These are phyloP conservation scores for Candida neerlandica DNA, from an alignment of 1,139 yeast species.

Conservation along the genomic window DNA sequence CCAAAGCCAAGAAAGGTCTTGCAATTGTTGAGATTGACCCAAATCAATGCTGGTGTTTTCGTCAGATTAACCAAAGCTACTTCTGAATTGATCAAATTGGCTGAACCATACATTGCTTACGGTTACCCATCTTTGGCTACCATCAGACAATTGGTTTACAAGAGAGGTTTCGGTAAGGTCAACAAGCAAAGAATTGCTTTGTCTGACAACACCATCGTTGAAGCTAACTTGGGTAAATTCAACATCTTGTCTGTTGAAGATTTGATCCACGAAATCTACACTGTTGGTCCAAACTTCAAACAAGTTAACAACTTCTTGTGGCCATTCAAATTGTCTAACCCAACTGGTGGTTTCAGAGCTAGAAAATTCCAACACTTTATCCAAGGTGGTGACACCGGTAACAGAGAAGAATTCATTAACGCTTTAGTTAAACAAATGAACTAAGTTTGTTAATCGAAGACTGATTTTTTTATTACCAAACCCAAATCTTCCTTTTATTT, in stretches of 20 bases:
- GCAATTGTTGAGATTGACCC: conserved; percentile 96
- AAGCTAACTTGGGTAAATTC: conserved; percentile 91
- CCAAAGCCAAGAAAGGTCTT: conserved; percentile 99
- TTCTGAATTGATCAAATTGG: conserved; percentile 91
- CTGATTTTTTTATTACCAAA: background rate
- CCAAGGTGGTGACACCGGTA: conserved; percentile 99
- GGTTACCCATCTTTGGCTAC: conserved; percentile 99
- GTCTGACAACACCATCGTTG: conserved; percentile 92
- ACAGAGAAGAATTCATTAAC: conserved; percentile 99
- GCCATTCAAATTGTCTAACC: conserved; percentile 99
- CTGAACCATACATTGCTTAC: conserved; percentile 99
- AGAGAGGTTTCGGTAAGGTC: conserved; percentile 99
- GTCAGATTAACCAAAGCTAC: conserved; percentile 99
- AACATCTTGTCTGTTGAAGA: conserved; percentile 97
- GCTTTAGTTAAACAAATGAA: conserved; percentile 96
- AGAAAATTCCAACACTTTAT: conserved; percentile 99
- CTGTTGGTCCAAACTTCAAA: conserved; percentile 99
- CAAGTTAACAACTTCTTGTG: conserved; percentile 99
- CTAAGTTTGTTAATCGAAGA: conserved; percentile 43
- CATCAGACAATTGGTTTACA: conserved; percentile 95
- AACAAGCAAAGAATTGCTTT: conserved; percentile 98
- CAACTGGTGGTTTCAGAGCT: conserved; percentile 99
- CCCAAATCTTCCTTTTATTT: conserved; percentile 1
- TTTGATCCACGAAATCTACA: conserved; percentile 97
- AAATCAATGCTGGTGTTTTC: conserved; percentile 98